A percentile compares a stretch with the other conserved stretches of the same genome.
phyloP scores from a whole-genome alignment of 2,329 filamentous ascomycete species.

The Colletotrichum abscissum region DNA sequence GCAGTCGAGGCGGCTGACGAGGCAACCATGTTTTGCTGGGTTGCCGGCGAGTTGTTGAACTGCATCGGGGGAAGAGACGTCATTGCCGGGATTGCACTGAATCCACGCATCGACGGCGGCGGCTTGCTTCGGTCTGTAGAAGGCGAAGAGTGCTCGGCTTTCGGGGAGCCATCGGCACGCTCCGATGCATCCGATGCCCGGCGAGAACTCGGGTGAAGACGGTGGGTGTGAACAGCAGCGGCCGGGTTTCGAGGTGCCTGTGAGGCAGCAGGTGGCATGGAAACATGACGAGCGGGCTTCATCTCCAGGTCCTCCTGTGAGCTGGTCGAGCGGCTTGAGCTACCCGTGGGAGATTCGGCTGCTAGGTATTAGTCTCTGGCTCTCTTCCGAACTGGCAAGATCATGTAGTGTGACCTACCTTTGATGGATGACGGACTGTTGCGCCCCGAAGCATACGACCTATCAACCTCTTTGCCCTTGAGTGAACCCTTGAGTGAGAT shows the following conservation, averaged over 20 bases:
- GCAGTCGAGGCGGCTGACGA: constrained; percentile 33
- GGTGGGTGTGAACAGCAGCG: constrained; percentile 27
- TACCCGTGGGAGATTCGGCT: constrained; percentile 46
- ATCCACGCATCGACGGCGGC: constrained; percentile 45
- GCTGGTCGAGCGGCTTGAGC: constrained; percentile 50
- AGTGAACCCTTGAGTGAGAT: constrained; percentile 53
- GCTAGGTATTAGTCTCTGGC: constrained; percentile 21
- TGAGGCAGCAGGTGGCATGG: constrained; percentile 22
- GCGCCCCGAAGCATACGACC: constrained; percentile 46
- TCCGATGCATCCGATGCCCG: constrained; percentile 45
- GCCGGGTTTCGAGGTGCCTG: constrained; percentile 4
- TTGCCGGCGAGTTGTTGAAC: not conserved
- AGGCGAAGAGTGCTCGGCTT: constrained; percentile 4
- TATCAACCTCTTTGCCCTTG: constrained; percentile 57
- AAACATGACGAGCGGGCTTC: constrained; percentile 40
- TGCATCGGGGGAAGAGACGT: constrained; percentile 28
- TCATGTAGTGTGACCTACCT: constrained; percentile 39
- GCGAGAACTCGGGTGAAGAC: constrained; percentile 43
- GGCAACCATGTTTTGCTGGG: not conserved
- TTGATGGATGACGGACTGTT: constrained; percentile 52
- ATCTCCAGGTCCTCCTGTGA: constrained; percentile 55
- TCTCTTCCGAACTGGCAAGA: not conserved
- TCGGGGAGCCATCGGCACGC: constrained; percentile 24
- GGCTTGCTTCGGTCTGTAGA: constrained; percentile 36
- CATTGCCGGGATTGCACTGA: constrained; percentile 39